These are phyloP conservation scores for Straminergon stramineum DNA, from an alignment of 225 moss, liverwort and hornwort genomes.

Conservation along the genomic window DNA sequence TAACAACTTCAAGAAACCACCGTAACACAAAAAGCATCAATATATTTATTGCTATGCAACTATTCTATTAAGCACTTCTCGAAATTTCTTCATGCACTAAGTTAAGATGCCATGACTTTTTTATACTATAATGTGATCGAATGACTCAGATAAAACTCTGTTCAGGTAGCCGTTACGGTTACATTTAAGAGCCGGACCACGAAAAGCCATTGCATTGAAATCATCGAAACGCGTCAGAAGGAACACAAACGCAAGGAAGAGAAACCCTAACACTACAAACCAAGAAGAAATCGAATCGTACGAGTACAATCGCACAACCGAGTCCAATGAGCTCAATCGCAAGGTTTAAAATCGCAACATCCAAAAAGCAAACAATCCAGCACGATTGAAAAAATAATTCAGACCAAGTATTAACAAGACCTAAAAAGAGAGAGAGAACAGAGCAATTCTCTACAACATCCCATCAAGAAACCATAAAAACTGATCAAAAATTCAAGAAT, in stretches of 20 bases:
- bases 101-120: neutral
- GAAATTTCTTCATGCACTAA: neutral
- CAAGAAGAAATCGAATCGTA: neutral
- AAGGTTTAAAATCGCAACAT: neutral
- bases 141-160: neutral
- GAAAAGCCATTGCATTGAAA: neutral
- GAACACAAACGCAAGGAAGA: neutral
- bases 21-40: neutral
- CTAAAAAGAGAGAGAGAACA: neutral
- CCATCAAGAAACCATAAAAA: neutral
- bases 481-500: neutral
- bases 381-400: neutral
- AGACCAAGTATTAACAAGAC: neutral
- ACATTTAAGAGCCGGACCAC: neutral
- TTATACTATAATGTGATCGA: neutral
- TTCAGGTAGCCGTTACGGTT: neutral
- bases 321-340: neutral
- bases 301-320: neutral
- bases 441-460: neutral
- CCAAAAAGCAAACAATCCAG: neutral
- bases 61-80: neutral
- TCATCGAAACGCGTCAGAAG: neutral
- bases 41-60: neutral
- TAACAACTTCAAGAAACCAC: neutral
- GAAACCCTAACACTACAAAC: neutral